Conservation (phyloP, 148 eudicot species). For the Arbutus unedo region DNA sequence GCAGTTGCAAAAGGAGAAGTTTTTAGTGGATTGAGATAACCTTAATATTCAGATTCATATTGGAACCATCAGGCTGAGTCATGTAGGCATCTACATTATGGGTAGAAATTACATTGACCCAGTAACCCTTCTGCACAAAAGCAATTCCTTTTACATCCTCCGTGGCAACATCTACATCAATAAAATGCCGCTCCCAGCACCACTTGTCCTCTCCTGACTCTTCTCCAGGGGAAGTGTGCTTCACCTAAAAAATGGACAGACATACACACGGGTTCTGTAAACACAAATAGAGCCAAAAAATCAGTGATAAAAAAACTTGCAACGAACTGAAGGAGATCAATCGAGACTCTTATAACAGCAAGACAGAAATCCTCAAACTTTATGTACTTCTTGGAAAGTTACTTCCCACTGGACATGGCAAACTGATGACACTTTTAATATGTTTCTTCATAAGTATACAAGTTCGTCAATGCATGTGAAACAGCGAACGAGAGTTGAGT, state of each 20-base stretch:
- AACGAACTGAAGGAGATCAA: neutral
- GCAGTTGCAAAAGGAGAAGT: constrained; percentile 1
- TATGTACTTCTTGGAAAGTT: neutral
- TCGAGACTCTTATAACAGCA: neutral
- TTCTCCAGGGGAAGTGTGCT: constrained; percentile 45
- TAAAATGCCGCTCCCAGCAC: constrained; percentile 85
- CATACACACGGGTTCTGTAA: neutral
- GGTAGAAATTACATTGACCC: constrained; percentile 71
- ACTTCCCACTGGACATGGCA: neutral
- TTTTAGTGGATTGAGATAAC: constrained; percentile 28
- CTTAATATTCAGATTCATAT: constrained; percentile 62
- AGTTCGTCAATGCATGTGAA: neutral
- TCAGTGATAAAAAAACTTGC: neutral
- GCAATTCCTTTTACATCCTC: constrained; percentile 71
- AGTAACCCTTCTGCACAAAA: constrained; percentile 82
- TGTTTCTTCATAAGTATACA: neutral
- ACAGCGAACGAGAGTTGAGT: neutral
- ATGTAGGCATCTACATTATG: constrained; percentile 78
- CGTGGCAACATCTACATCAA: constrained; percentile 67
- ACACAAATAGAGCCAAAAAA: neutral
- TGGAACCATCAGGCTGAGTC: constrained; percentile 69
- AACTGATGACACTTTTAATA: neutral
- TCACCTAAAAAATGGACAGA: constrained; percentile 45
- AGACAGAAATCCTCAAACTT: neutral
- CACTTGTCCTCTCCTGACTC: constrained; percentile 59